These are phyloP conservation scores for Penicillium mononematosum DNA, from an alignment of 495 filamentous ascomycete genomes.

Conservation along the genomic window DNA sequence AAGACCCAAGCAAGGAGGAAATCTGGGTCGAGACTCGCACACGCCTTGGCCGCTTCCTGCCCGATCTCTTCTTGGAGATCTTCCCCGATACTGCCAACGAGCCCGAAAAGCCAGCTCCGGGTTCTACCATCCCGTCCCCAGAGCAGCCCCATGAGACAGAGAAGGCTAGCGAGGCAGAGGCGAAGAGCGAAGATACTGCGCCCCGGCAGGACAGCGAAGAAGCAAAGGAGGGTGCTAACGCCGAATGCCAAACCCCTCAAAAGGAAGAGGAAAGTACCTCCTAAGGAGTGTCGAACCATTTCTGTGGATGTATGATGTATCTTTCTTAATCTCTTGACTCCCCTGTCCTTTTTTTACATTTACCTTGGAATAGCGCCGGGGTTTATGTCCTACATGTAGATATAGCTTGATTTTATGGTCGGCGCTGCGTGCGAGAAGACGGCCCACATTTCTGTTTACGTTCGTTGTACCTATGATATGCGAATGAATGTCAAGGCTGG, in stretches of 20 bases:
- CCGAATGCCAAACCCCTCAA: conserved; percentile 8
- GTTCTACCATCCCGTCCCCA: conserved; percentile 26
- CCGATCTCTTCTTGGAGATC: conserved; percentile 60
- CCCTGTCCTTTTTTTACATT: conserved; percentile 17
- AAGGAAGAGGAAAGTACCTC: conserved; percentile 11
- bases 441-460: conserved; percentile 28
- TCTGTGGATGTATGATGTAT: background rate
- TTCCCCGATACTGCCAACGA: conserved; percentile 42
- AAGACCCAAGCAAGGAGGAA: conserved; percentile 45
- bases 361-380: conserved; percentile 22
- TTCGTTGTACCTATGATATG: conserved; percentile 43
- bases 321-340: background rate
- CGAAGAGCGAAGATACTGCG: conserved; percentile 17
- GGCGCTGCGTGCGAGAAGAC: conserved; percentile 6
- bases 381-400: conserved; percentile 22
- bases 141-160: conserved; percentile 11
- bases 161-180: conserved; percentile 15
- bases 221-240: background rate
- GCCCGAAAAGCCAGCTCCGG: conserved; percentile 24
- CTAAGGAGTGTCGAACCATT: background rate
- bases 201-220: conserved; percentile 3
- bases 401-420: conserved; percentile 17
- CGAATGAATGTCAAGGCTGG: background rate
- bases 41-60: conserved; percentile 85
- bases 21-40: conserved; percentile 74